Percentiles rank a stretch among this genome's conserved stretches.
Conservation (phyloP, 1,139 yeast species). For the Yamadazyma conglobata region DNA sequence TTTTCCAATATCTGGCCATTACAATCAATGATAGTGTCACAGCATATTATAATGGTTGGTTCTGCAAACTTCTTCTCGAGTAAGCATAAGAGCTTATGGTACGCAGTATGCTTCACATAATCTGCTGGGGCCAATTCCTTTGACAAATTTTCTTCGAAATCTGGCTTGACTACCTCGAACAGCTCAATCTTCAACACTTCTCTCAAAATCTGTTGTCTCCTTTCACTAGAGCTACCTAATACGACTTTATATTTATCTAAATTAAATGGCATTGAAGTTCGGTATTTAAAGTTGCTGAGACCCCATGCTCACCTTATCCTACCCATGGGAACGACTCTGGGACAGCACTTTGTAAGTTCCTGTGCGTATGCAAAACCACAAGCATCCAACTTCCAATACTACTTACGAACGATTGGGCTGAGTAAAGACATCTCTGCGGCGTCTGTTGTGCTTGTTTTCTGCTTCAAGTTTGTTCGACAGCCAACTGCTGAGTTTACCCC, state of each 20-base stretch:
- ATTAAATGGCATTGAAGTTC: slow-evolving; percentile 3
- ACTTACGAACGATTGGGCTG: too few relatives aligned
- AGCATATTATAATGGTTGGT: slow-evolving; percentile 51
- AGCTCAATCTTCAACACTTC: slow-evolving; percentile 57
- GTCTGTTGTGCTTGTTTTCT: too few relatives aligned
- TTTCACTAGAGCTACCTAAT: slow-evolving; percentile 82
- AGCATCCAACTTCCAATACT: too few relatives aligned
- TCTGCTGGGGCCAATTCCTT: slow-evolving; percentile 52
- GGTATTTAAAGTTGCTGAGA: too few relatives aligned
- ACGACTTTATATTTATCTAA: slow-evolving; percentile 21
- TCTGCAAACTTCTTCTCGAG: slow-evolving; percentile 8
- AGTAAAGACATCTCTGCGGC: too few relatives aligned
- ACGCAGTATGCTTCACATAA: slow-evolving; percentile 72
- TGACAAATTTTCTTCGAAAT: slow-evolving; percentile 70
- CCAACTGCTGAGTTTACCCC: too few relatives aligned
- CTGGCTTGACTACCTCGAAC: slow-evolving; percentile 48
- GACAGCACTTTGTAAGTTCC: too few relatives aligned
- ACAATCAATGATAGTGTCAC: slow-evolving; percentile 82
- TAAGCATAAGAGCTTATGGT: slow-evolving; percentile 45
- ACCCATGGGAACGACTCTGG: too few relatives aligned
- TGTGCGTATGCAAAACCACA: too few relatives aligned
- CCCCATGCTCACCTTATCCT: too few relatives aligned
- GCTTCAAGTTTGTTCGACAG: too few relatives aligned
- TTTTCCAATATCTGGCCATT: slow-evolving; percentile 69
- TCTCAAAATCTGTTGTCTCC: slow-evolving; percentile 65